A percentile compares a stretch with the other conserved stretches of the same genome.
Evolutionary conservation across 2,329 filamentous ascomycete species (phyloP).

Genomic region (Phialocephala sp.): DNA sequence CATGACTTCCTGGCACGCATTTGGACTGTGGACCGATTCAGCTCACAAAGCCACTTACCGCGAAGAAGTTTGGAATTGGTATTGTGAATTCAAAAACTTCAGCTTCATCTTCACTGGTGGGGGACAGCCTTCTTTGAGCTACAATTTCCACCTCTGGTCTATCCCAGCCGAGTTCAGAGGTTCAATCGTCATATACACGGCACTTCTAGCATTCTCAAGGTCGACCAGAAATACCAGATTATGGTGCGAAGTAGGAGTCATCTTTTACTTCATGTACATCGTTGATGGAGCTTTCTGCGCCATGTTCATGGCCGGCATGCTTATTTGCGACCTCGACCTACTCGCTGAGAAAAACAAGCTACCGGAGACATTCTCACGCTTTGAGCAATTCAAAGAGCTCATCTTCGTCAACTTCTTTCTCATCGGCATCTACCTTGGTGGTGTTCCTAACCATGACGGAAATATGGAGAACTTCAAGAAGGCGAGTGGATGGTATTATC

Average conservation of each 20-base stretch:
- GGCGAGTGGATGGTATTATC: constrained; percentile 54
- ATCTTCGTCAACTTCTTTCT: constrained; percentile 60
- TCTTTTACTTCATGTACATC: constrained; percentile 71
- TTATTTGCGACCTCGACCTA: constrained; percentile 65
- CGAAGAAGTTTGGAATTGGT: constrained; percentile 40
- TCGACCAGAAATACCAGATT: constrained; percentile 61
- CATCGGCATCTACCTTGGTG: constrained; percentile 61
- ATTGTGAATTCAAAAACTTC: constrained; percentile 67
- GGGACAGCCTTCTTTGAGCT: constrained; percentile 60
- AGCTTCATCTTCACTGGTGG: constrained; percentile 68
- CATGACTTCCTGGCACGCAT: constrained; percentile 38
- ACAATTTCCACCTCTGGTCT: constrained; percentile 62
- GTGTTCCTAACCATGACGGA: constrained; percentile 61
- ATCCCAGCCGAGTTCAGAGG: constrained; percentile 69
- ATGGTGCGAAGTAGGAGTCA: constrained; percentile 56
- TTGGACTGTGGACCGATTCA: constrained; percentile 37
- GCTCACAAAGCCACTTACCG: constrained; percentile 31
- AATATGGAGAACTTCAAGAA: constrained; percentile 55
- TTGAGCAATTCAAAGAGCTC: constrained; percentile 55
- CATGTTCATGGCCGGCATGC: constrained; percentile 65
- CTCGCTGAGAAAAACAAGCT: constrained; percentile 56
- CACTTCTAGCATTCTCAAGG: constrained; percentile 58
- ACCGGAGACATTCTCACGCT: constrained; percentile 52
- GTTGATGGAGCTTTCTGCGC: constrained; percentile 67
- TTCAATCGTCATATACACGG: constrained; percentile 66